Evolutionary conservation across 1,284 basidiomycete genomes (phyloP), one percentile per base, ranked within the genome.

Genomic region (Irpex lacteus): DNA sequence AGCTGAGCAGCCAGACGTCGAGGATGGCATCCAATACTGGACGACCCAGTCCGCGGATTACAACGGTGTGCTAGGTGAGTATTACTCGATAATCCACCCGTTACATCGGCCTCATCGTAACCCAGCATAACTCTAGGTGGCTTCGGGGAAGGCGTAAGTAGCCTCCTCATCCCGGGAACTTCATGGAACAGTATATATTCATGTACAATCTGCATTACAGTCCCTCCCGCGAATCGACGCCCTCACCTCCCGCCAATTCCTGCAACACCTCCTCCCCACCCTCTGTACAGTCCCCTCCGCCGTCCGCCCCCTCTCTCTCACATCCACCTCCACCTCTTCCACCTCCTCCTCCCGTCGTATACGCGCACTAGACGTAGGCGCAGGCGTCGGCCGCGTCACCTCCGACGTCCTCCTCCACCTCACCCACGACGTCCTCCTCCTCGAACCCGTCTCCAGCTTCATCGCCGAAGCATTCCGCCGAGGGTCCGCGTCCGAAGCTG

Each of bases 311-410:
- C 72, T 74, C 11, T 26, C 21, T 26, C 21, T 26, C 21, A 26
- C 3, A 26, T 26, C 21, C 21, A 26, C 21, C 21, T 26, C 21
- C 21, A 26, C 26, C 3, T 34, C 32, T 34, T 34, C 32, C 5
- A 6, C 65, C 21, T 70, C 49, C 15, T 9, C 67, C 75, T 47
- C 59, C 71, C 73, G 75, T 62, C 78, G 90, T 60, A 84, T 81
- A 40, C 86, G 93, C 40, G 94, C 91, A 0, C 83, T 98, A 13
- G 96, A 98, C 71, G 93, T 96, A 60, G 96, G 91, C 15, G 91
- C 95, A 15, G 96, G 96, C 2, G 91, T 98, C 59, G 96, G 96
- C 6, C 88, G 96, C 61, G 95, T 97, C 37, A 96, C 95, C 0
- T 81, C 86, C 4, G 88, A 92, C 66, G 92, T 95, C 9, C 86